A percentile compares a stretch with the other conserved stretches of the same genome.
Evolutionary conservation across 1,284 basidiomycete species (phyloP).

Genomic region (Exobasidium cylindrosporum): DNA sequence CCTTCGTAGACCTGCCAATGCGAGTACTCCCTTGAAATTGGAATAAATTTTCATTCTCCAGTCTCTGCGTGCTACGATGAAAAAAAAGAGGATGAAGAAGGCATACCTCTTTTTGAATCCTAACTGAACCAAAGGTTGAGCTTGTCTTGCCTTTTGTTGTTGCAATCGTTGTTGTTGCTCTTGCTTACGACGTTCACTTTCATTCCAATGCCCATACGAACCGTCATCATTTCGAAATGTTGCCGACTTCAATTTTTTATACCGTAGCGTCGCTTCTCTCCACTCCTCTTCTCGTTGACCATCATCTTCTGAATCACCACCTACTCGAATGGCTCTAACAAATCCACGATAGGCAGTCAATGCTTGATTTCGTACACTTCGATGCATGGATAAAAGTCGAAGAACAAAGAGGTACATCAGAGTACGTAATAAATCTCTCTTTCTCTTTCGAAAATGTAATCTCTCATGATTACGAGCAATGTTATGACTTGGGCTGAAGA

Average conservation of each 20-base stretch:
- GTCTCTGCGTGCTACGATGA: conserved; percentile 20
- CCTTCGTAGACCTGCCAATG: neutral
- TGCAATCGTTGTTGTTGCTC: no score
- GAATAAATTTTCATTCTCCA: conserved; percentile 14
- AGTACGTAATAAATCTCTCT: conserved; percentile 51
- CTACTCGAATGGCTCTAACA: conserved; percentile 18
- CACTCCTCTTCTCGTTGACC: conserved; percentile 14
- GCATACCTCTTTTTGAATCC: neutral
- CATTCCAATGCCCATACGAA: neutral
- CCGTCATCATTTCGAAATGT: neutral
- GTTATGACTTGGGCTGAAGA: neutral
- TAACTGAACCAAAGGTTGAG: neutral
- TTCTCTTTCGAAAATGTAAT: conserved; percentile 35
- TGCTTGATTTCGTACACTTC: conserved; percentile 22
- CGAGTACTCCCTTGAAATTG: neutral
- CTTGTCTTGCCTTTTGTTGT: neutral
- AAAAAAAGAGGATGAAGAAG: conserved; percentile 8
- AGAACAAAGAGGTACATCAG: conserved; percentile 51
- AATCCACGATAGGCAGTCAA: conserved; percentile 14
- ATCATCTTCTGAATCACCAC: conserved; percentile 9
- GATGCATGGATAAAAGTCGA: conserved; percentile 39
- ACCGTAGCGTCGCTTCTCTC: neutral
- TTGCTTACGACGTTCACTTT: neutral
- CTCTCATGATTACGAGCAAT: conserved; percentile 18
- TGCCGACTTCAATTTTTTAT: neutral